These are phyloP conservation scores for Singerocomus inundabilis DNA, from an alignment of 1,284 basidiomycete species.

Conservation along the genomic window DNA sequence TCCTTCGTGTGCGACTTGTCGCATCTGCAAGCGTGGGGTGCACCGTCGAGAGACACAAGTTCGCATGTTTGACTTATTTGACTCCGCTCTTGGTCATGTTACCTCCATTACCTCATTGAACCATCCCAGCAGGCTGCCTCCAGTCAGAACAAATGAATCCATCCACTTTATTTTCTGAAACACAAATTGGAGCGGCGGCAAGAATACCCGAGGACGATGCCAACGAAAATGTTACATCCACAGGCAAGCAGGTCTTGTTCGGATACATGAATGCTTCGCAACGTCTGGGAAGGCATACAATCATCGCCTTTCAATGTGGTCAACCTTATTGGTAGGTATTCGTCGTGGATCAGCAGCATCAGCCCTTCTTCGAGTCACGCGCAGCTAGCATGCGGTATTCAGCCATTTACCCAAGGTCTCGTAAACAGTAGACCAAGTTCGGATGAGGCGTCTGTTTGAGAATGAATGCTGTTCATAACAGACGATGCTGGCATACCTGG, in stretches of 20 bases:
- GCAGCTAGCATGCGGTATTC: neutral
- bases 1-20: too few species aligned
- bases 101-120: neutral
- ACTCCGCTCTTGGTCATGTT: too few species aligned
- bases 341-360: neutral
- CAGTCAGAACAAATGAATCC: neutral
- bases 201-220: neutral
- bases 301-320: neutral
- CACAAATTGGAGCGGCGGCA: neutral
- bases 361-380: neutral
- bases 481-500: conserved; percentile 3
- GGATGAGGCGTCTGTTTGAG: neutral
- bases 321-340: neutral
- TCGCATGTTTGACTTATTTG: too few species aligned
- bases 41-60: too few species aligned
- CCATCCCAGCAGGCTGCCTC: neutral
- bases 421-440: neutral
- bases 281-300: neutral
- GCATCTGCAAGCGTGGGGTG: too few species aligned
- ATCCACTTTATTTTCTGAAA: neutral
- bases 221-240: neutral
- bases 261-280: neutral
- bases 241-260: neutral
- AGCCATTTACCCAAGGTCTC: neutral
- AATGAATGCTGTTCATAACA: neutral